Conservation (phyloP, 768 basidiomycete genomes). For the Russula sp. region DNA sequence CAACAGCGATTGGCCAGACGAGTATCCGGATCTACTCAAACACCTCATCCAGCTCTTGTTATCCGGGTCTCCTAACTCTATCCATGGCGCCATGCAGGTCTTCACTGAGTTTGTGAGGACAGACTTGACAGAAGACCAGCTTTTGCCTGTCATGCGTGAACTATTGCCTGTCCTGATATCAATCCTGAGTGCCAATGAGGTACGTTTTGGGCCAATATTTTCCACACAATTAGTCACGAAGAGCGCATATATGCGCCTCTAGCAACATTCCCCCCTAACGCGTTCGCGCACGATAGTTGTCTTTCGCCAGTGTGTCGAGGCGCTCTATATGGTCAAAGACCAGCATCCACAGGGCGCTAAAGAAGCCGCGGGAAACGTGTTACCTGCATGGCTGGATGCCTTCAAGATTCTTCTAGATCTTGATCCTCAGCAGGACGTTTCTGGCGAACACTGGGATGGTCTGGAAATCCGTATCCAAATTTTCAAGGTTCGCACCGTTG, state of each 20-base stretch:
- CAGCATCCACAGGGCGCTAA: constrained; percentile 84
- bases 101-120: constrained; percentile 91
- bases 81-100: constrained; percentile 96
- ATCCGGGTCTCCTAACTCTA: constrained; percentile 61
- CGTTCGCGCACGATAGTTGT: constrained; percentile 82
- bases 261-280: constrained; percentile 73
- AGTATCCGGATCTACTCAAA: constrained; percentile 83
- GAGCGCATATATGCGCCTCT: background rate
- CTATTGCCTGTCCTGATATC: constrained; percentile 78
- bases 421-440: constrained; percentile 60
- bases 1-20: constrained; percentile 93
- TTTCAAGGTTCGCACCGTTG: constrained; percentile 57
- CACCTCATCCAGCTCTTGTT: constrained; percentile 72
- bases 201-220: constrained; percentile 29
- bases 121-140: constrained; percentile 91
- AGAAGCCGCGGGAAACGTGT: constrained; percentile 70
- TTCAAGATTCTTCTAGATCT: constrained; percentile 70
- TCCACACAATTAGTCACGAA: constrained; percentile 4
- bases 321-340: constrained; percentile 93
- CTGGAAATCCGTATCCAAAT: constrained; percentile 75
- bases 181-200: constrained; percentile 74
- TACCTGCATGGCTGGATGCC: constrained; percentile 89
- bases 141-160: constrained; percentile 84
- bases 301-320: constrained; percentile 83
- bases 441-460: constrained; percentile 69